These are phyloP conservation scores for Cudoniella acicularis DNA, from an alignment of 495 filamentous ascomycete species.

Conservation along the genomic window DNA sequence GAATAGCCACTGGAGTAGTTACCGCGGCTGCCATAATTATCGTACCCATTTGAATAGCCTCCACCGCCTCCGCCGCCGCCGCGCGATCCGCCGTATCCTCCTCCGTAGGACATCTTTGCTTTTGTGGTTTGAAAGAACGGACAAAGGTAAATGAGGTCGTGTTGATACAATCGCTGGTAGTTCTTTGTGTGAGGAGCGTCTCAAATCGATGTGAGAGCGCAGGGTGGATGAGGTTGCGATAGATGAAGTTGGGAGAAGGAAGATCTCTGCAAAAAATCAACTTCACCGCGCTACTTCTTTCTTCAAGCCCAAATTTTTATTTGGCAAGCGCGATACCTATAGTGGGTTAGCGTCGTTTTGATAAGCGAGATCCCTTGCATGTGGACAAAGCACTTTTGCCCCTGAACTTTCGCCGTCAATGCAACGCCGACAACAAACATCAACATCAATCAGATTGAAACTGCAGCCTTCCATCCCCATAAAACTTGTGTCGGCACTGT, in stretches of 20 bases:
- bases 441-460: too few species aligned
- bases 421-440: too few species aligned
- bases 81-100: conserved; percentile 18
- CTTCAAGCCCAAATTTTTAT: not conserved
- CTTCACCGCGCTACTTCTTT: not conserved
- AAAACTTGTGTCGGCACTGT: too few species aligned
- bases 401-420: not conserved
- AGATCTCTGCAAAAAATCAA: conserved; percentile 4
- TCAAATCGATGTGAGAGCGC: conserved; percentile 12
- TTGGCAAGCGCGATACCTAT: not conserved
- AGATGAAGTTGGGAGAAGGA: conserved; percentile 1
- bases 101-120: conserved; percentile 19
- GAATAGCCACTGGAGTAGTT: conserved; percentile 27
- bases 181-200: conserved; percentile 2
- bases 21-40: conserved; percentile 16
- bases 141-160: conserved; percentile 7
- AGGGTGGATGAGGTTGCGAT: conserved; percentile 8
- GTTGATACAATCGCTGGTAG: conserved; percentile 1
- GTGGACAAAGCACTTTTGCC: not conserved
- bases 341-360: not conserved
- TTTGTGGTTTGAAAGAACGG: conserved; percentile 2
- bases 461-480: too few species aligned
- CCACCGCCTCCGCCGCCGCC: conserved; percentile 23
- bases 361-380: not conserved
- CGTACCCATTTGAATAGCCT: conserved; percentile 22